Evolutionary conservation across 1,284 basidiomycete species (phyloP), one percentile per base, ranked within the genome.

Genomic region (Neonothopanus nambi): DNA sequence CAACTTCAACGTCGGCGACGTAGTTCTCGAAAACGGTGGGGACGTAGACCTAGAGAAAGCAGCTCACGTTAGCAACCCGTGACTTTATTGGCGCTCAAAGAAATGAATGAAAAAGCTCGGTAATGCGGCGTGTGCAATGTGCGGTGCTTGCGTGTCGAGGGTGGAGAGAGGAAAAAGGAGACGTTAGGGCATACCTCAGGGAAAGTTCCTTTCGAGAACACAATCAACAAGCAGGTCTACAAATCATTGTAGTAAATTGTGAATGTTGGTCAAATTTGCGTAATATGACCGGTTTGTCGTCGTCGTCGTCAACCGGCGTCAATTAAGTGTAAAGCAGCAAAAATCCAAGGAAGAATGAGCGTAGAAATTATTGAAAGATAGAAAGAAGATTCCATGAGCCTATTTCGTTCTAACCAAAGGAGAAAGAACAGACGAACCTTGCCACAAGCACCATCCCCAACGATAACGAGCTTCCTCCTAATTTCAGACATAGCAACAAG

Each of bases 21-120:
- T 93, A 89, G 78, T 89, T 89, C 76, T 95, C 93, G 63, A 95
- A 95, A 46, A 95, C 93, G 56, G 93, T 95, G 42, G 93, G 93
- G 59, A 95, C 89, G 70, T 95, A 95, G 61, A 93, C 91, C 89
- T 94, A 63, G 1, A 35, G 40, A 28, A 53, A 48, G 11, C 15
- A 26, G 21, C 26, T 3, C n/a, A 26, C 7, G 21, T 17, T 13
- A 21, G 6, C 20, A 15, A 30, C 20, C 17, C 15, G 15, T 21
- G 26, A 40, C n/a, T 11, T n/a, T 23, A 21, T n/a, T 21, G 33
- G 12, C 26, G 17, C 35, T 23, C 23, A 20, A 28, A 28, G 35
- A 51, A 45, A 54, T 43, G n/a, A 33, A 12, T 12, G 24, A 18
- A 28, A 23, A 41, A 33, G 12, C 23, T 40, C 2, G n/a, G 48